Evolutionary conservation across 805 yeast species (phyloP).

Genomic region (Pichia gijzeniarum): DNA sequence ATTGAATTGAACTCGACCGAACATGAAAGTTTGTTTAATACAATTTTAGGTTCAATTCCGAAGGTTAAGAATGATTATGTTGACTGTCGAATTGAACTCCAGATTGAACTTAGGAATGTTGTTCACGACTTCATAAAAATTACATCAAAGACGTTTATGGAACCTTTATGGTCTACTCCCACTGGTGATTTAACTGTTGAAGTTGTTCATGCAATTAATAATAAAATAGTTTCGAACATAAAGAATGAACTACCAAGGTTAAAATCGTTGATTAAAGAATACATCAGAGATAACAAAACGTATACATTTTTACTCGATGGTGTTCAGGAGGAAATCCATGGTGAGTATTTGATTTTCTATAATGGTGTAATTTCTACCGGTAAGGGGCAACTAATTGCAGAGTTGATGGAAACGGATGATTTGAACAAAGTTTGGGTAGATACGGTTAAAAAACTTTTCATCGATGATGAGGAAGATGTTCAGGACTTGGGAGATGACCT

Average conservation of each 20-base stretch:
- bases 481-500: conserved; percentile 1
- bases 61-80: conserved; percentile 74
- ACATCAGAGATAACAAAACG: conserved; percentile 50
- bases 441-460: conserved; percentile 26
- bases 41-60: conserved; percentile 57
- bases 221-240: conserved; percentile 42
- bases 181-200: neutral
- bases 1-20: conserved; percentile 11
- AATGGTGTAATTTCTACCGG: conserved; percentile 25
- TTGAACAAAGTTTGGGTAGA: conserved; percentile 37
- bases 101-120: conserved; percentile 61
- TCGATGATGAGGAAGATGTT: conserved; percentile 18
- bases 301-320: conserved; percentile 53
- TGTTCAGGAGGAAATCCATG: conserved; percentile 52
- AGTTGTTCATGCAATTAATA: neutral
- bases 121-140: conserved; percentile 64
- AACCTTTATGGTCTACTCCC: neutral
- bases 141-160: conserved; percentile 43
- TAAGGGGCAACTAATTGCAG: conserved; percentile 32
- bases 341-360: conserved; percentile 51
- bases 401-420: conserved; percentile 59
- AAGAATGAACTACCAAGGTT: conserved; percentile 51
- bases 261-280: conserved; percentile 44
- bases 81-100: conserved; percentile 69
- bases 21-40: conserved; percentile 18